A percentile compares a stretch with the other conserved stretches of the same genome.
Conservation (phyloP, 306 rosid genomes). For the Citrullus amarus region DNA sequence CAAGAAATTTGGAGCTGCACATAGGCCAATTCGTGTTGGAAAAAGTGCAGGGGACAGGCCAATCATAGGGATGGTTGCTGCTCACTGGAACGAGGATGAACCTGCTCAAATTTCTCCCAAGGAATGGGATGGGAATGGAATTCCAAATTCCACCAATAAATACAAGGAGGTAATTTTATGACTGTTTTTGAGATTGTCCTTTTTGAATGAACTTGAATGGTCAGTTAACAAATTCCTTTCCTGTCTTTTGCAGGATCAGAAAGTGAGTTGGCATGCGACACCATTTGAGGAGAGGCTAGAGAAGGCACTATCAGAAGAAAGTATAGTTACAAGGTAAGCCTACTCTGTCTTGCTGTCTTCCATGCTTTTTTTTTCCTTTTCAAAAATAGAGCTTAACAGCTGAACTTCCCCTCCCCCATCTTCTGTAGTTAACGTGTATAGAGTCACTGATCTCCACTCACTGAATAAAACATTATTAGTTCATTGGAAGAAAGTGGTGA, state of each 20-base stretch:
- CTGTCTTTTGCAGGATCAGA: conserved; percentile 60
- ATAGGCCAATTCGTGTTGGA: conserved; percentile 18
- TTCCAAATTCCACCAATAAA: conserved; percentile 83
- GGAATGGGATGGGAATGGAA: conserved; percentile 80
- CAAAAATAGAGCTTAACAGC: background rate
- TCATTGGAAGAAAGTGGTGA: background rate
- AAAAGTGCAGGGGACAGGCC: conserved; percentile 59
- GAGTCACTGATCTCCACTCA: background rate
- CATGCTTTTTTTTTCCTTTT: background rate
- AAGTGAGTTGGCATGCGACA: conserved; percentile 93
- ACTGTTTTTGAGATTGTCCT: background rate
- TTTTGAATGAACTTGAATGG: background rate
- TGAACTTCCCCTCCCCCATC: background rate
- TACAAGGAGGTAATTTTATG: conserved; percentile 63
- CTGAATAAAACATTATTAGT: background rate
- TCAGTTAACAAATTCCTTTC: background rate
- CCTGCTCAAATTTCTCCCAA: conserved; percentile 42
- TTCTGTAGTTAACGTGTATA: background rate
- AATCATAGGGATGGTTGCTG: conserved; percentile 60
- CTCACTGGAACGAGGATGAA: conserved; percentile 62
- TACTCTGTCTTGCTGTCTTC: background rate
- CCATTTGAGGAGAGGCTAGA: conserved; percentile 83
- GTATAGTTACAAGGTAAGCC: conserved; percentile 25
- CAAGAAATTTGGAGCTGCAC: conserved; percentile 16
- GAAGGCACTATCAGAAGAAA: conserved; percentile 76